Evolutionary conservation across 2,329 filamentous ascomycete genomes (phyloP), one percentile per base, ranked within the genome.

Genomic region (Chaetoscypha palmicola): DNA sequence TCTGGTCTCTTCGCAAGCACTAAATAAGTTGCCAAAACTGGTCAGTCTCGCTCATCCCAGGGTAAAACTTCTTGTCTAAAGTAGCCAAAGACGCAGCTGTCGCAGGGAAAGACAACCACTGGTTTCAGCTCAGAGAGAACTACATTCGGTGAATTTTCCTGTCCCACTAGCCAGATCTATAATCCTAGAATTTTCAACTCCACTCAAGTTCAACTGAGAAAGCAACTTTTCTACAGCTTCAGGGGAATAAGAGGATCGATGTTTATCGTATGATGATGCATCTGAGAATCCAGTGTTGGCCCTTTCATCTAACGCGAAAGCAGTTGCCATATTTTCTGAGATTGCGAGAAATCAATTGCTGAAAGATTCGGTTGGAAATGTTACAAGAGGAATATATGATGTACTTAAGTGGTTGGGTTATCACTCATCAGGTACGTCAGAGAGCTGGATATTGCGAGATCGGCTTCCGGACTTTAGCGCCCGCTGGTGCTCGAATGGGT

Each of bases 111-210:
- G n/a, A n/a, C n/a, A n/a, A n/a, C n/a, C n/a, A n/a, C n/a, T n/a
- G n/a, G n/a, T n/a, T n/a, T n/a, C n/a, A n/a, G n/a, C n/a, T 12
- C 24, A 28, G 12, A 28, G 12, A 28, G 7, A 28, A 32, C 32
- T 34, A 34, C 32, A 17, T 59, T 81, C 77, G 0, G 82, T 86
- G 56, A 86, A 80, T 57, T 85, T 85, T 20, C 83, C 83, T 1
- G 81, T 85, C 0, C 82, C 81, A 2, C 80, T 78, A 1, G 74
- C 82, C 14, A 86, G 66, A 58, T 86, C 82, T 19, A 85, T 60
- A 31, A 86, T 64, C 34, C 64, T 70, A 11, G 72, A 72, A 35
- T 67, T 64, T 5, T 63, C 40, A 14, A 68, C 56, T 20, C 67
- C 69, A 21, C 68, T 63, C 7, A 86, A 61, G 4, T 67, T 63